phyloP scores from a whole-genome alignment of 139 green algal species.

The Axilococcus clingmanii region DNA sequence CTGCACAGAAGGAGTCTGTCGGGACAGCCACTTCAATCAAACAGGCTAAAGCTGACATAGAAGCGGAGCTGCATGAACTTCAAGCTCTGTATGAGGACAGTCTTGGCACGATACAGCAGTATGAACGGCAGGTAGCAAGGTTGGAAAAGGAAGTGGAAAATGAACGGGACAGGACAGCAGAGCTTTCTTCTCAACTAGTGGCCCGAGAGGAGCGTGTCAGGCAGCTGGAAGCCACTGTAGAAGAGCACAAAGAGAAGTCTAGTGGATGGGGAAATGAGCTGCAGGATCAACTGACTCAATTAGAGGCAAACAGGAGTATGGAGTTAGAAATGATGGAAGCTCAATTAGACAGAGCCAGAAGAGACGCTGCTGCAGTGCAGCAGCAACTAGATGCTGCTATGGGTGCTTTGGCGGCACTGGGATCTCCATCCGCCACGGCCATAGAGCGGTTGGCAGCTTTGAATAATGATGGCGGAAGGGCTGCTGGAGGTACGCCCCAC shows the following conservation, averaged over 20 bases:
- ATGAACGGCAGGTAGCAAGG: not conserved
- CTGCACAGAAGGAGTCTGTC: not conserved
- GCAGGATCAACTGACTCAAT: conserved; percentile 19
- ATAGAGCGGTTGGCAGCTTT: conserved; percentile 9
- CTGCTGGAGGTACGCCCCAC: conserved; percentile 28
- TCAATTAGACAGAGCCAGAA: conserved; percentile 19
- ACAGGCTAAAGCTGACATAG: not conserved
- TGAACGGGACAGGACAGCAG: not conserved
- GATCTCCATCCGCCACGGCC: conserved; percentile 8
- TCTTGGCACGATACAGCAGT: not conserved
- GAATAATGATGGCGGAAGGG: conserved; percentile 7
- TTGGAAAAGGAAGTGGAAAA: not conserved
- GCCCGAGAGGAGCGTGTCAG: not conserved
- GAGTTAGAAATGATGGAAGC: conserved; percentile 40
- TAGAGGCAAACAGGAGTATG: conserved; percentile 38
- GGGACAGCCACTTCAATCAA: not conserved
- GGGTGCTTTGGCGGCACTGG: conserved; percentile 7
- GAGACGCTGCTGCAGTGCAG: conserved; percentile 25
- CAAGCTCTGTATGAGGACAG: not conserved
- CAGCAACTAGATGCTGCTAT: conserved; percentile 19
- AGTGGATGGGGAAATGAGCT: not conserved
- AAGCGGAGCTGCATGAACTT: not conserved
- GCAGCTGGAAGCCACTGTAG: conserved; percentile 1
- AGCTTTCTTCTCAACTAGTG: not conserved
- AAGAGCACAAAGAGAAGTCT: not conserved